Percentiles rank a stretch among this genome's conserved stretches.
Conservation (phyloP, 805 yeast species). For the Yarrowia deformans region DNA sequence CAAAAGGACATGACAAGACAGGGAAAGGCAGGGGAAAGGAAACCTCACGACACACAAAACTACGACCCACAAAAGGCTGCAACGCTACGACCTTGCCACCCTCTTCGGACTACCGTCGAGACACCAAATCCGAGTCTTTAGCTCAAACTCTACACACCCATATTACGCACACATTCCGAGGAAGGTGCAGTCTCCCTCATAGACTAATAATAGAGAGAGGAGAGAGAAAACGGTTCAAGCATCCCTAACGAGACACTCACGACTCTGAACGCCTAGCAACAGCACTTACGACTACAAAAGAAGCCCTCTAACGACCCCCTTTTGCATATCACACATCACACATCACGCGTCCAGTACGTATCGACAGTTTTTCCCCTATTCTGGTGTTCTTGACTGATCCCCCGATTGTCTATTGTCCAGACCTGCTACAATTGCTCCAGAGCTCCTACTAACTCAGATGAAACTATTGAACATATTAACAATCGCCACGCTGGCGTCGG, state of each 20-base stretch:
- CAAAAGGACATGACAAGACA: not conserved
- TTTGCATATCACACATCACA: too few species aligned
- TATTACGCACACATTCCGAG: not conserved
- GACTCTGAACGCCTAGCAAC: too few species aligned
- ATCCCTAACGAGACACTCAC: too few species aligned
- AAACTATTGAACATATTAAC: slow-evolving; percentile 10
- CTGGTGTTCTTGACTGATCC: too few species aligned
- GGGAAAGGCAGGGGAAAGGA: not conserved
- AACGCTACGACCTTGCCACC: not conserved
- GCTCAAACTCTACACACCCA: slow-evolving; percentile 13
- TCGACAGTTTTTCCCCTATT: too few species aligned
- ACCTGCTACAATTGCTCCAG: too few species aligned
- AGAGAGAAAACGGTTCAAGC: too few species aligned
- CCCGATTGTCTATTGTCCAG: too few species aligned
- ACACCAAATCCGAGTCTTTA: not conserved
- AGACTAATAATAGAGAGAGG: too few species aligned
- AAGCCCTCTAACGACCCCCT: too few species aligned
- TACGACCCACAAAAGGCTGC: not conserved
- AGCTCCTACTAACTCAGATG: slow-evolving; percentile 25
- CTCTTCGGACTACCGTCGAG: not conserved
- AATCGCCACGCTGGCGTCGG: slow-evolving; percentile 9
- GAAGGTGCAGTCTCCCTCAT: not conserved
- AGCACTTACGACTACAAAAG: too few species aligned
- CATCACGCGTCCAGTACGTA: too few species aligned
- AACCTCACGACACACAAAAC: not conserved